These are phyloP conservation scores for Parascedosporium putredinis DNA, from an alignment of 2,329 filamentous ascomycete genomes.

Conservation along the genomic window DNA sequence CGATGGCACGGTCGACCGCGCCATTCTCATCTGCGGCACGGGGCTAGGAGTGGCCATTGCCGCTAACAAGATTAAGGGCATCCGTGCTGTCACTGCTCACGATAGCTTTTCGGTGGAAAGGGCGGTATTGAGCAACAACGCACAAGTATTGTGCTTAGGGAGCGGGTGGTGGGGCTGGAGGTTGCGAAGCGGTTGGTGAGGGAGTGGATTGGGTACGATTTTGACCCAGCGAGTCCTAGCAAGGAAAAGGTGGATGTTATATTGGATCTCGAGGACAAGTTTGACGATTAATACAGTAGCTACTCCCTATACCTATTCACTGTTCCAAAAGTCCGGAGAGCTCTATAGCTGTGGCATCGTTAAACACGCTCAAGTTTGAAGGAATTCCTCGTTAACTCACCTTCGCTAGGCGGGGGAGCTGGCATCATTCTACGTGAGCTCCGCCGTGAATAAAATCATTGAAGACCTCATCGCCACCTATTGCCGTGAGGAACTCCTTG, in stretches of 20 bases:
- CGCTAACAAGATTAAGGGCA: conserved; percentile 80
- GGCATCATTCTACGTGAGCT: not conserved
- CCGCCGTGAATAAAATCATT: not conserved
- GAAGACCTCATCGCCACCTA: not conserved
- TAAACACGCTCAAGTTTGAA: no score
- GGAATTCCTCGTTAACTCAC: no score
- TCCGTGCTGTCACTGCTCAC: conserved; percentile 81
- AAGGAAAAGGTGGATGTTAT: conserved; percentile 35
- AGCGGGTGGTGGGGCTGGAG: conserved; percentile 74
- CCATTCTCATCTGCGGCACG: conserved; percentile 74
- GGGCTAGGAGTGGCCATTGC: conserved; percentile 78
- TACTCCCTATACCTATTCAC: no score
- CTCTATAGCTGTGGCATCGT: no score
- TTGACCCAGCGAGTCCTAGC: conserved; percentile 49
- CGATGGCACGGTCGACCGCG: conserved; percentile 60
- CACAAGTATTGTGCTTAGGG: conserved; percentile 78
- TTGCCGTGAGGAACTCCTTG: not conserved
- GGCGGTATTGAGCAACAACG: conserved; percentile 72
- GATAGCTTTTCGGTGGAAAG: conserved; percentile 78
- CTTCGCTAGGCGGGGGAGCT: no score
- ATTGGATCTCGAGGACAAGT: conserved; percentile 24
- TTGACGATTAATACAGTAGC: not conserved
- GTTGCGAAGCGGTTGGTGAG: conserved; percentile 64
- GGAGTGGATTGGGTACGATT: conserved; percentile 78
- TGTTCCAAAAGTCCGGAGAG: no score